A percentile compares a stretch with the other conserved stretches of the same genome.
These are phyloP conservation scores for Pestalotiopsis sp. DNA, from an alignment of 2,329 filamentous ascomycete genomes.

Conservation along the genomic window DNA sequence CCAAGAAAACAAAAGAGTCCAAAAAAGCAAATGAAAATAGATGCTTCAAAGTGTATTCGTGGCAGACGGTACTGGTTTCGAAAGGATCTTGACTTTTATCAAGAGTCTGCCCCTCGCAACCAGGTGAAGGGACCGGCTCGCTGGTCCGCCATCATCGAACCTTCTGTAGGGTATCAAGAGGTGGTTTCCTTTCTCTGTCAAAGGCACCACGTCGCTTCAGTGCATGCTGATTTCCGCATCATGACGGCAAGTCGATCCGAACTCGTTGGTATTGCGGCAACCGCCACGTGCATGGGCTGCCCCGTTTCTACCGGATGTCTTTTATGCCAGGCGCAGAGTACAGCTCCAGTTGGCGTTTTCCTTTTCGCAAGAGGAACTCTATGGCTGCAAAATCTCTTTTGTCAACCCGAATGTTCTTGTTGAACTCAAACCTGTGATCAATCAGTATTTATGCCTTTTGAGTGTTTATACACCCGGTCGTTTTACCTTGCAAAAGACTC, in stretches of 20 bases:
- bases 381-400: constrained; percentile 87
- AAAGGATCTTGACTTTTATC: background rate
- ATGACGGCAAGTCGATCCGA: background rate
- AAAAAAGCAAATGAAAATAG: constrained; percentile 30
- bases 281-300: background rate
- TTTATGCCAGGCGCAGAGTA: constrained; percentile 82
- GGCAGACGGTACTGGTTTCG: constrained; percentile 4
- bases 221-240: background rate
- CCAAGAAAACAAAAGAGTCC: constrained; percentile 33
- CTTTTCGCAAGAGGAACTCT: constrained; percentile 83
- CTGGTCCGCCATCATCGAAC: background rate
- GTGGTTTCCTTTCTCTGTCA: background rate
- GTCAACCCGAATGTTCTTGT: constrained; percentile 67
- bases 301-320: constrained; percentile 58
- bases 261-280: background rate
- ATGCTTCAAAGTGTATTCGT: constrained; percentile 28
- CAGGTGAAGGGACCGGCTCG: background rate
- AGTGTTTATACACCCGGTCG: background rate
- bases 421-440: constrained; percentile 69
- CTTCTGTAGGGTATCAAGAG: background rate
- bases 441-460: background rate
- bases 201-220: background rate
- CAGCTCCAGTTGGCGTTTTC: constrained; percentile 77
- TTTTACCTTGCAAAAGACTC: constrained; percentile 64
- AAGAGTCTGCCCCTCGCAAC: background rate